These are phyloP conservation scores for Cystofilobasidium ferigula DNA, from an alignment of 768 basidiomycete species.

Conservation along the genomic window DNA sequence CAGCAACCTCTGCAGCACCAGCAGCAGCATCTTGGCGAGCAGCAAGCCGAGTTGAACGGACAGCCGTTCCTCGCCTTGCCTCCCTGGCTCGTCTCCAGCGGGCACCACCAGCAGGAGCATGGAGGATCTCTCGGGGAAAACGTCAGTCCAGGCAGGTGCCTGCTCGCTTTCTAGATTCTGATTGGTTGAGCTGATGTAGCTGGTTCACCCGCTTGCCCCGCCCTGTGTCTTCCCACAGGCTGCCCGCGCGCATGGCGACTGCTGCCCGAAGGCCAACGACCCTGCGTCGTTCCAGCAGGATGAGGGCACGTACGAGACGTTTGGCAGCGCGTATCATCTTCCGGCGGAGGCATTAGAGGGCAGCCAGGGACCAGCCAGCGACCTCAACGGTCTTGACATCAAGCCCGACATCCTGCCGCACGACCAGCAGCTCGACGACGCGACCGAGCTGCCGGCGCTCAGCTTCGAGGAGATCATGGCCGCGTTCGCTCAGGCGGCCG, in stretches of 20 bases:
- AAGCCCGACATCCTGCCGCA: not conserved
- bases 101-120: too few relatives aligned
- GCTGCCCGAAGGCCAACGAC: not conserved
- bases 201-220: too few relatives aligned
- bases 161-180: too few relatives aligned
- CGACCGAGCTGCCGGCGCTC: not conserved
- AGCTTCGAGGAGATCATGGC: conserved; percentile 4
- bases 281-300: not conserved
- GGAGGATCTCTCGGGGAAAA: too few relatives aligned
- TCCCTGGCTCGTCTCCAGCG: too few relatives aligned
- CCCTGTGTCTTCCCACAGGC: too few relatives aligned
- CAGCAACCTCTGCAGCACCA: too few relatives aligned
- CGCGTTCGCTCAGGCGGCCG: not conserved
- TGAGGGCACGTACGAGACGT: not conserved
- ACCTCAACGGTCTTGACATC: not conserved
- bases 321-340: not conserved
- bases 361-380: not conserved
- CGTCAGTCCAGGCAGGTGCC: too few relatives aligned
- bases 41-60: too few relatives aligned
- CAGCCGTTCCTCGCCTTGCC: too few relatives aligned
- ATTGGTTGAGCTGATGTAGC: too few relatives aligned
- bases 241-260: not conserved
- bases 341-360: not conserved
- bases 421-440: not conserved
- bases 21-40: too few relatives aligned